Base-by-base conservation (phyloP, 345 rosid genomes). In the Leavenworthia alabamica region DNA sequence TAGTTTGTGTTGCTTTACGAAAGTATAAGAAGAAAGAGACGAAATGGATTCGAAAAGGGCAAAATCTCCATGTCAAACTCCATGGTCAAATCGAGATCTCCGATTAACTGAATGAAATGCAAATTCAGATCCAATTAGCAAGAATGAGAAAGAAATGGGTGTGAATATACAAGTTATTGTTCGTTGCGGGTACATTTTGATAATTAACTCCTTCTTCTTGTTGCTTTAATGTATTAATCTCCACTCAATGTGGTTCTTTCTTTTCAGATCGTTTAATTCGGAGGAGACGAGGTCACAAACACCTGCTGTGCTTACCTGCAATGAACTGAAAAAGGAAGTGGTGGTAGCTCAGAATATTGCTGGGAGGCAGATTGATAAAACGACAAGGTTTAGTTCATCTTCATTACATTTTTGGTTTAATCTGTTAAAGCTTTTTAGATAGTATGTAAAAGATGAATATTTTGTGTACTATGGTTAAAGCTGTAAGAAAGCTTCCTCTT, bases 101-200 rank as follows among this genome's bases (percentile, higher is more conserved):
- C 78, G 99, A 73, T 64, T 78, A 13, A 81, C 71, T 16, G 99
- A 93, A 35, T 72, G 79, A 6, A 87, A 73, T 20, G 75, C 79
- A 5, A 87, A 73, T 28, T 56, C 75, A 0, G 62, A 70, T 78
- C 77, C 84, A 6, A 73, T 73, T 62, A 73, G 58, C 56, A 89
- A 83, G 72, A 77, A 78, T 52, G 99, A 93, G 50, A 89, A 76
- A 68, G 99, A 93, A 6, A 93, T 89, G 79, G 97, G 99, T 26
- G 99, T 93, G 23, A 93, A 87, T 68, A 92, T 93, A 31, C 99
- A 93, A 74, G 99, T 93, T 32, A 82, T 93, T 23, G 81, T 90
- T 73, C 97, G 99, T 60, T 93, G 99, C 88, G 86, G 99, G 99
- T 93, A 45, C 47, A 72, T 40, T 32, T 44, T 15, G 26, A 4